Base-by-base conservation (phyloP, 179 eudicot genomes). In the Sideroxylon spinosum region DNA sequence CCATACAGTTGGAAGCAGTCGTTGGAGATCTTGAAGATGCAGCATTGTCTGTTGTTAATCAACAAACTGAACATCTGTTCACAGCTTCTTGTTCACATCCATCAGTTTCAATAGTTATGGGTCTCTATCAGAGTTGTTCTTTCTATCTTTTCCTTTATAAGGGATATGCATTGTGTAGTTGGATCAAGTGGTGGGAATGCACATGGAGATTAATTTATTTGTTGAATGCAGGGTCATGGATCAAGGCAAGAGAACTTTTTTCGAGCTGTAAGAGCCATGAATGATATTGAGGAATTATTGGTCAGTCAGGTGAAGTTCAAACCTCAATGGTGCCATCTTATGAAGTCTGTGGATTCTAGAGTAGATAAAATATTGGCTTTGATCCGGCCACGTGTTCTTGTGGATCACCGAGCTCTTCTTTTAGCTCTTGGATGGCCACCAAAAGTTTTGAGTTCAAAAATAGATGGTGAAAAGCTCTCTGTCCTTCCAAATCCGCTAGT, bases 11-110 rank as follows among this genome's bases (percentile, higher is more conserved):
- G 79, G 91, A 88, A 83, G 85, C 86, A 52, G 78, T 86, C 71
- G 87, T 88, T 80, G 91, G 91, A 74, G 89, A 88, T 82, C 86
- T 88, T 28, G 91, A 88, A 80, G 91, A 88, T 76, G 86, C 82
- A 25, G 84, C 80, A 44, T 76, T 84, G 32, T 83, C 76, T 81
- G 72, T 79, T 78, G 25, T 82, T 76, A 77, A 82, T 76, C 79
- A 65, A 17, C 83, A 57, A 50, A 65, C 80, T 59, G 81, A 82
- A 73, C 48, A 74, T 74, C 50, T 76, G 17, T 79, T 71, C 72
- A 75, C 79, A n/a, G 84, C 79, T 81, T 63, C 29, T 50, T 49
- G 59, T 73, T 78, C 56, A 14, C 69, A 60, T 49, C 68, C 81
- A 74, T 77, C 81, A 20, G 72, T 56, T 74, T 48, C 80, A 71